Conservation (phyloP, 176 grass and related monocot species). For the Rhynchospora tenuis region DNA sequence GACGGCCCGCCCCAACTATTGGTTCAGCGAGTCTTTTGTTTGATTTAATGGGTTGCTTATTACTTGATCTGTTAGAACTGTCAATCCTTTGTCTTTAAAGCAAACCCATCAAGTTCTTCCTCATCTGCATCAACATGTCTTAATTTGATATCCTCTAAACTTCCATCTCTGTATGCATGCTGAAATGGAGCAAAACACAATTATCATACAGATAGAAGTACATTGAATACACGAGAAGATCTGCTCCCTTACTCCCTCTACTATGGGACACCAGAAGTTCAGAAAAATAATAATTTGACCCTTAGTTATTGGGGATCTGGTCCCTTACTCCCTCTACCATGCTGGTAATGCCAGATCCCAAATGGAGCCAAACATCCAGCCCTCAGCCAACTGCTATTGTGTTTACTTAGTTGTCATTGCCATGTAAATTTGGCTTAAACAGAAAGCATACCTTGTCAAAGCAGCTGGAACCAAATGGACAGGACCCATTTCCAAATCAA, state of each 20-base stretch:
- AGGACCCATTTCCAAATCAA: slow-evolving; percentile 72
- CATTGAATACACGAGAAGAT: not conserved
- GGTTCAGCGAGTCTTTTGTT: too few species aligned
- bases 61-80: too few species aligned
- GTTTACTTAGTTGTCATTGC: not conserved
- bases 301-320: not conserved
- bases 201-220: not conserved
- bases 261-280: not conserved
- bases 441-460: slow-evolving; percentile 67
- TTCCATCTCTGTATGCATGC: slow-evolving; percentile 91
- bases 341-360: not conserved
- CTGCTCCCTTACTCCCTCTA: too few species aligned
- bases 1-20: too few species aligned
- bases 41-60: too few species aligned
- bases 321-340: not conserved
- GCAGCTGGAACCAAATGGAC: slow-evolving; percentile 81
- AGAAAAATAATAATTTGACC: not conserved
- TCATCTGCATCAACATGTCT: slow-evolving; percentile 96
- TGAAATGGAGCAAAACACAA: slow-evolving; percentile 31
- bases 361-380: not conserved
- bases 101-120: too few species aligned
- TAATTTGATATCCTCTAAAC: slow-evolving; percentile 75
- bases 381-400: not conserved
- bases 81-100: too few species aligned
- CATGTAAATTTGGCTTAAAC: not conserved